Evolutionary conservation across 2,329 filamentous ascomycete genomes (phyloP), one percentile per base, ranked within the genome.

Genomic region (Colletotrichum abscissum): DNA sequence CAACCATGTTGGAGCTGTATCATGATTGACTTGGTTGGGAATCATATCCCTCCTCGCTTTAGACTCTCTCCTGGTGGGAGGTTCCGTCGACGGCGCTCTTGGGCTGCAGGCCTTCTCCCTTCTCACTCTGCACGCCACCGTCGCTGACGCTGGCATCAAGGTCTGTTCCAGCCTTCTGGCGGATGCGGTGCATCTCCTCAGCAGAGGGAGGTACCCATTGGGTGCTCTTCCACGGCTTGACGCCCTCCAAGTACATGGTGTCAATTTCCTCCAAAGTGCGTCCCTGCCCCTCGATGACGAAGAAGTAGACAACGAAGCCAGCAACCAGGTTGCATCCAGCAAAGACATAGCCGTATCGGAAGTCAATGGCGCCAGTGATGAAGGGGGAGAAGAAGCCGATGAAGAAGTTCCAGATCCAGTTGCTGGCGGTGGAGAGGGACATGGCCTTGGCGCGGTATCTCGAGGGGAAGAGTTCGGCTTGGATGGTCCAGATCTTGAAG

Each of bases 311-410:
- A 14, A 95, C 81, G 0, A 91, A 75, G 0, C 90, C 89, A 0
- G 89, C 92, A 0, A 89, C 84, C 22, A 94, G 83, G 77, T 93
- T 93, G 79, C 92, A 94, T 0, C 87, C 92, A 0, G 92, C 93
- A 81, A 95, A 95, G 35, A 95, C 90, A 75, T 94, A 94, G 2
- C 93, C 93, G 77, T 94, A 94, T 1, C 87, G 87, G 81, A 92
- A 95, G 76, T 92, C 89, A 67, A 95, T 95, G 4, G 89, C 88
- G 0, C 86, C 84, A 0, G 91, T 93, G 79, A 95, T 95, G 82
- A 95, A 95, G 0, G 93, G 92, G 0, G 94, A 95, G 85, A 95
- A 94, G 85, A 95, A 95, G 0, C 90, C 90, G 73, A 92, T 88
- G 75, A 94, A 86, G 82, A 95, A 95, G 81, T 94, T 94, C 91